Evolutionary conservation across 2,329 filamentous ascomycete species (phyloP), one percentile per base, ranked within the genome.

Genomic region (Aspergillus unguis): DNA sequence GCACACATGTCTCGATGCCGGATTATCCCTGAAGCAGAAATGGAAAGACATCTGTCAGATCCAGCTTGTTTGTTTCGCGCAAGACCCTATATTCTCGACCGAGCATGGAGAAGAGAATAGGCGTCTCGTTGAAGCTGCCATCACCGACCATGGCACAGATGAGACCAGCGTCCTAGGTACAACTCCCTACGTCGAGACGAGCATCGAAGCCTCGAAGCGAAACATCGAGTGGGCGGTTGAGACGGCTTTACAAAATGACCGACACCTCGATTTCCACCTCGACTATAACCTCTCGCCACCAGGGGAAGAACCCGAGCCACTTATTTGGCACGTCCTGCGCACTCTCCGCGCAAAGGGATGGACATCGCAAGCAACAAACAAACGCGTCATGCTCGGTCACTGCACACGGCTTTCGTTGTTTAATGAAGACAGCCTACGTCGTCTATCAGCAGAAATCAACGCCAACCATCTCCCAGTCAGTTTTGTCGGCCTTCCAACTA

Each of bases 1-100:
- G 4, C 68, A 79, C 50, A 80, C 77, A 54, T 85, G 83, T 59
- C 67, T 86, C 3, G 73, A 80, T 37, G 81, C 80, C 2, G 85
- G 82, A 0, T 63, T 84, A 27, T 70, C 69, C 31, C 72, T 90
- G 43, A 85, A 84, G 66, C 60, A 73, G 2, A 71, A 79, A 48
- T 85, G 82, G 64, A 63, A 68, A 8, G 72, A 77, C 23, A 68
- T 74, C 6, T 81, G 85, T 55, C 71, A 80, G 5, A 69, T 90
- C 4, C 86, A 90, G 65, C 77, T 90, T 3, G 88, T 84, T 60
- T 81, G 80, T 1, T 90, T 89, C 69, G 86, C 86, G 5, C 86
- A 90, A 62, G 80, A 88, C 49, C 82, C 85, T 2, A 72, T 89
- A 4, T 85, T 86, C 64, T 84, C 83, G 1, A 76, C 77, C 2